These are phyloP conservation scores for Tolypocladium pustulatum DNA, from an alignment of 2,329 filamentous ascomycete genomes.

Conservation along the genomic window DNA sequence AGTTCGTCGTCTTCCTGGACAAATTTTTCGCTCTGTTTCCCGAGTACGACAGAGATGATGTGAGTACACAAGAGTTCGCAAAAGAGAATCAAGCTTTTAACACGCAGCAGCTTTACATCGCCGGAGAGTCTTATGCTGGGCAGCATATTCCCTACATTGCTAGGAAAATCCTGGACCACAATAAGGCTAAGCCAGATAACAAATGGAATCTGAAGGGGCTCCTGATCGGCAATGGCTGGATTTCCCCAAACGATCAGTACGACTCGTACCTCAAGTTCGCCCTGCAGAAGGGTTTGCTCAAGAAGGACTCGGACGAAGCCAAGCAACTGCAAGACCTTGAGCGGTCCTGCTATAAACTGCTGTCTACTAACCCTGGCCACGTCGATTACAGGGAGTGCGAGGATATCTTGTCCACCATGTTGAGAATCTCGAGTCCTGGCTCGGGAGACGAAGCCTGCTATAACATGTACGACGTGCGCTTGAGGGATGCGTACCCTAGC, in stretches of 20 bases:
- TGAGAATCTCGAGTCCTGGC: slow-evolving; percentile 51
- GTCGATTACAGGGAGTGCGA: slow-evolving; percentile 70
- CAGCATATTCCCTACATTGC: slow-evolving; percentile 97
- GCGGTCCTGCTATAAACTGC: slow-evolving; percentile 54
- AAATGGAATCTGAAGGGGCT: slow-evolving; percentile 74
- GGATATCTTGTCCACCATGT: slow-evolving; percentile 59
- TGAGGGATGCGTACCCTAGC: slow-evolving; percentile 67
- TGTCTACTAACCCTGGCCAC: slow-evolving; percentile 32
- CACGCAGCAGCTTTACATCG: slow-evolving; percentile 66
- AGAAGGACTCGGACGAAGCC: slow-evolving; percentile 53
- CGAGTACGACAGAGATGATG: slow-evolving; percentile 84
- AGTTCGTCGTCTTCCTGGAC: slow-evolving; percentile 82
- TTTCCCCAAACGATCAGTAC: slow-evolving; percentile 84
- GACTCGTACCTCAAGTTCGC: slow-evolving; percentile 74
- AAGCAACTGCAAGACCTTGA: slow-evolving; percentile 59
- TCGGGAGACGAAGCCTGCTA: slow-evolving; percentile 52
- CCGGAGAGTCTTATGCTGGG: slow-evolving; percentile 92
- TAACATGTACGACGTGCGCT: slow-evolving; percentile 96
- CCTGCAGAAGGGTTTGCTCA: slow-evolving; percentile 63
- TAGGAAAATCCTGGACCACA: slow-evolving; percentile 79
- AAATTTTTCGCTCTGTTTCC: slow-evolving; percentile 89
- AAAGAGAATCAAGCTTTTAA: slow-evolving; percentile 8
- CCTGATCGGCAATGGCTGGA: slow-evolving; percentile 96
- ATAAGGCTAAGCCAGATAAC: slow-evolving; percentile 38
- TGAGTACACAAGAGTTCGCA: slow-evolving; percentile 37